Percentiles rank a stretch among this genome's conserved stretches.
These are phyloP conservation scores for Tolypocladium paradoxum DNA, from an alignment of 2,329 filamentous ascomycete species.

Conservation along the genomic window DNA sequence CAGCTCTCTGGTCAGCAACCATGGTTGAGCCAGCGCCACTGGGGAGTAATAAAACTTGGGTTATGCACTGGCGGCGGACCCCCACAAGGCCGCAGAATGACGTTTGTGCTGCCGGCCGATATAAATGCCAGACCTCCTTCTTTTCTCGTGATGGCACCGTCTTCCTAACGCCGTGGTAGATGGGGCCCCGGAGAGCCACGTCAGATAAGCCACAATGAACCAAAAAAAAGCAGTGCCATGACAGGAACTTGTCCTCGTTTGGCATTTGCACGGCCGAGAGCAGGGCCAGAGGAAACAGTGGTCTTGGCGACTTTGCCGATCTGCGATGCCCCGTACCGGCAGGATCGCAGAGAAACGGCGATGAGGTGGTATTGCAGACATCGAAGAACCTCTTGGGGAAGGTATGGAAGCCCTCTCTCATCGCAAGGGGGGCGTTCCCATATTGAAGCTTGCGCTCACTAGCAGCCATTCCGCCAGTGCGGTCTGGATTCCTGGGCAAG, in stretches of 20 bases:
- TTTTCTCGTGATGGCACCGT: slow-evolving; percentile 6
- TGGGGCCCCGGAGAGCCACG: background rate
- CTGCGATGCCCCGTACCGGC: slow-evolving; percentile 1
- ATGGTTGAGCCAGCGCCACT: background rate
- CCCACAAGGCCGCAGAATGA: background rate
- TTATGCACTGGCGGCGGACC: background rate
- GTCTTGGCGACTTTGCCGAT: background rate
- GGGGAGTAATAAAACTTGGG: background rate
- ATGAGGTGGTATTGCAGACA: slow-evolving; percentile 6
- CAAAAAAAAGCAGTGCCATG: background rate
- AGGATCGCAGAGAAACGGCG: slow-evolving; percentile 2
- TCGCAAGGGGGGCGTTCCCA: background rate
- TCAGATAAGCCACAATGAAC: background rate
- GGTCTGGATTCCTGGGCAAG: background rate
- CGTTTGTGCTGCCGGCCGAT: background rate
- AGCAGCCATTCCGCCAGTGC: no score
- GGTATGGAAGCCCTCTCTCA: slow-evolving; percentile 2
- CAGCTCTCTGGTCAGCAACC: background rate
- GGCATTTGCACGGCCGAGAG: background rate
- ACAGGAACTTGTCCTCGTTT: background rate
- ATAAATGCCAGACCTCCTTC: slow-evolving; percentile 1
- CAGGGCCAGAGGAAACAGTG: slow-evolving; percentile 1
- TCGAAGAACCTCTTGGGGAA: slow-evolving; percentile 7
- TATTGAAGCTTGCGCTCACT: background rate
- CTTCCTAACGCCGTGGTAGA: background rate